Evolutionary conservation across 2,329 filamentous ascomycete species (phyloP).

Genomic region (Pseudogymnoascus sp.): DNA sequence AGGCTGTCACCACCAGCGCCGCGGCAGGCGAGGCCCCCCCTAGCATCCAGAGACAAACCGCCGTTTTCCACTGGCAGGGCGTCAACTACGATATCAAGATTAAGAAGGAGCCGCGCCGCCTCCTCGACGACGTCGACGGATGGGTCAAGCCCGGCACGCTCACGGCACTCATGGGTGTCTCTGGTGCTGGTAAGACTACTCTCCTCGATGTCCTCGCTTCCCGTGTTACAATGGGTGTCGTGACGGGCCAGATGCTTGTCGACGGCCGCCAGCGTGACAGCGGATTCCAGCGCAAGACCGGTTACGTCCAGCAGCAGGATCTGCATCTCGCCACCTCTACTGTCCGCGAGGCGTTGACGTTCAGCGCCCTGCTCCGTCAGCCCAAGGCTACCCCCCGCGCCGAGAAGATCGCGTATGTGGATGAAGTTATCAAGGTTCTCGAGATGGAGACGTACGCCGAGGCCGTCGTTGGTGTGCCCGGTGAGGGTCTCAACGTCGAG

Average conservation of each 20-base stretch:
- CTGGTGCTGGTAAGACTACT: slow-evolving; percentile 84
- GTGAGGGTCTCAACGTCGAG: slow-evolving; percentile 71
- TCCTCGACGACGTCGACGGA: slow-evolving; percentile 79
- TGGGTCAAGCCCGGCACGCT: slow-evolving; percentile 91
- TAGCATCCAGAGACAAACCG: slow-evolving; percentile 34
- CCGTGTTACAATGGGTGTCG: slow-evolving; percentile 80
- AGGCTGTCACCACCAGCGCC: slow-evolving; percentile 11
- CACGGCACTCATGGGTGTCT: slow-evolving; percentile 73
- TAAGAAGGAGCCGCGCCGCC: slow-evolving; percentile 64
- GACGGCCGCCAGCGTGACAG: slow-evolving; percentile 60
- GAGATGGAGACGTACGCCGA: slow-evolving; percentile 89
- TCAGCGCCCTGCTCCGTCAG: slow-evolving; percentile 78
- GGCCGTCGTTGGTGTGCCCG: slow-evolving; percentile 81
- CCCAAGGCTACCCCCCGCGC: slow-evolving; percentile 61
- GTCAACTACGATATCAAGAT: slow-evolving; percentile 60
- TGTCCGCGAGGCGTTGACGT: slow-evolving; percentile 79
- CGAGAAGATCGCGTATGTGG: slow-evolving; percentile 81
- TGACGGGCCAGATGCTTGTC: slow-evolving; percentile 72
- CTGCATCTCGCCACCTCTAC: slow-evolving; percentile 77
- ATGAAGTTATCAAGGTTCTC: slow-evolving; percentile 82
- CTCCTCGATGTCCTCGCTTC: slow-evolving; percentile 79
- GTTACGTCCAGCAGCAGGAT: slow-evolving; percentile 89
- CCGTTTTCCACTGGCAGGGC: slow-evolving; percentile 18
- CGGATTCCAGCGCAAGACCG: slow-evolving; percentile 86
- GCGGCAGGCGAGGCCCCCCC: slow-evolving; percentile 46